Evolutionary conservation across 176 grass and related monocot genomes (phyloP).

Genomic region (Aegilops tauschii): DNA sequence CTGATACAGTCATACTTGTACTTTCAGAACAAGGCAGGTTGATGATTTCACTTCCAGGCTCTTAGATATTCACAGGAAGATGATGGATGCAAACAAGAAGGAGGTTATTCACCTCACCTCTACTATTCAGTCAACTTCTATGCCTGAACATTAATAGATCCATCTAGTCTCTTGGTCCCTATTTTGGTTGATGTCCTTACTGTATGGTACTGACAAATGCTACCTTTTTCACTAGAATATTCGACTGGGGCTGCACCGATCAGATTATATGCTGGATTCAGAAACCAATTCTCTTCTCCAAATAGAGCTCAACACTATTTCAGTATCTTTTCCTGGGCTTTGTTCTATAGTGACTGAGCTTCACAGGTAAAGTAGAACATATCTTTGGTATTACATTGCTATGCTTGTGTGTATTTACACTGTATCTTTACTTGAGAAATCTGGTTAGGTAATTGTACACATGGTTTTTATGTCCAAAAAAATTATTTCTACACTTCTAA

Average conservation of each 20-base stretch:
- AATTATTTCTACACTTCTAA: neutral
- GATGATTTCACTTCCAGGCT: conserved; percentile 88
- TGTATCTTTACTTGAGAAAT: neutral
- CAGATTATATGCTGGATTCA: conserved; percentile 96
- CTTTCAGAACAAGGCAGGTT: conserved; percentile 77
- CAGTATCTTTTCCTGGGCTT: conserved; percentile 87
- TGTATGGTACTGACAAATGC: neutral
- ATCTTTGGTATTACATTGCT: conserved; percentile 13
- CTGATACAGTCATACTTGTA: conserved; percentile 6
- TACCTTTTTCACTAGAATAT: conserved; percentile 61
- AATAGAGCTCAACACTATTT: conserved; percentile 98
- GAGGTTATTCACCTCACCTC: conserved; percentile 49
- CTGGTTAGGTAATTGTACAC: neutral
- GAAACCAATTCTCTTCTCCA: conserved; percentile 88
- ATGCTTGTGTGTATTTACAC: neutral
- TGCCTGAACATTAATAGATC: neutral
- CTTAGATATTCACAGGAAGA: conserved; percentile 84
- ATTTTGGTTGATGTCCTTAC: neutral
- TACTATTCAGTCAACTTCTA: neutral
- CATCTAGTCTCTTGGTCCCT: neutral
- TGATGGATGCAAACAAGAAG: conserved; percentile 75
- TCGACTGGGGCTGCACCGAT: conserved; percentile 82
- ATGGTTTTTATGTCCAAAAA: neutral
- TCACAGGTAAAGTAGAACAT: conserved; percentile 60
- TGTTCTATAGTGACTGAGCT: conserved; percentile 73